phyloP scores from a whole-genome alignment of 2,329 filamentous ascomycete species.

The Neofusicoccum umdonicola region DNA sequence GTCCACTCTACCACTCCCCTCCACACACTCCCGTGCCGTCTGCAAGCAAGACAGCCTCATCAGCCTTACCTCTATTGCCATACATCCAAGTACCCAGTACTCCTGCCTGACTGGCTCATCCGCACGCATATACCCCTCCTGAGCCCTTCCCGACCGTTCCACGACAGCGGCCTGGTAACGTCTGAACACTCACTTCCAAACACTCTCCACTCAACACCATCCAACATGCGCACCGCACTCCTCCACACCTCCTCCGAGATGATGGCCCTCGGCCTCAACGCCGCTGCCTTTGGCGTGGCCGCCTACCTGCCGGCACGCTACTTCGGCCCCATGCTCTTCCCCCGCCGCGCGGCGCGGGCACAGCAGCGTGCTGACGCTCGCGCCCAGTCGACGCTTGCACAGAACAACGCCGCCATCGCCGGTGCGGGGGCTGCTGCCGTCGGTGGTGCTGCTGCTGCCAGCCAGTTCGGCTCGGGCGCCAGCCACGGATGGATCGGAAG shows the following conservation, averaged over 20 bases:
- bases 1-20: neutral
- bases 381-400: neutral
- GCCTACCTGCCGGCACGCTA: slow-evolving; percentile 14
- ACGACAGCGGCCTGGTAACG: neutral
- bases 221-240: neutral
- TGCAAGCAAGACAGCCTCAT: slow-evolving; percentile 4
- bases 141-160: neutral
- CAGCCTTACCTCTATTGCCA: neutral
- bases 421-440: slow-evolving; percentile 7
- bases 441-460: neutral
- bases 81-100: slow-evolving; percentile 3
- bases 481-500: slow-evolving; percentile 14
- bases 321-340: slow-evolving; percentile 14
- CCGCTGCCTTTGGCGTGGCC: slow-evolving; percentile 12
- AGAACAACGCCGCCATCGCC: neutral
- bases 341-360: slow-evolving; percentile 10
- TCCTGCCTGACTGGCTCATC: neutral
- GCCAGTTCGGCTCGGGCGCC: neutral
- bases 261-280: slow-evolving; percentile 13
- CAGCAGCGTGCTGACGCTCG: neutral
- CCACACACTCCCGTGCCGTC: neutral
- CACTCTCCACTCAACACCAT: slow-evolving; percentile 7
- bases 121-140: neutral
- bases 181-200: neutral
- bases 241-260: slow-evolving; percentile 15